Conservation (phyloP, 768 basidiomycete species). For the Mycena sanguinolenta region DNA sequence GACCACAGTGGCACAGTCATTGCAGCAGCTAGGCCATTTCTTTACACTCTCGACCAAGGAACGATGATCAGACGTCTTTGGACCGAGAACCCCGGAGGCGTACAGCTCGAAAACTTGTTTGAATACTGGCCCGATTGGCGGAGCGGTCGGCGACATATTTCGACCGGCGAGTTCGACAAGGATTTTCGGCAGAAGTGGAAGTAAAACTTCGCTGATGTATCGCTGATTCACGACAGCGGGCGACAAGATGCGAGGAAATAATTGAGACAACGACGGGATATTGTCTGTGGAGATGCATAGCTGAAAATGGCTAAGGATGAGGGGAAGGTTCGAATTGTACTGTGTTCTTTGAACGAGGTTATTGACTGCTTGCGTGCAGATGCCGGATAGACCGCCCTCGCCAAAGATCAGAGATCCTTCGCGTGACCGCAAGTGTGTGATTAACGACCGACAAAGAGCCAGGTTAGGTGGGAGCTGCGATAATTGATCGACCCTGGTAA, state of each 20-base stretch:
- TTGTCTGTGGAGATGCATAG: constrained; percentile 20
- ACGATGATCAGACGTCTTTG: neutral
- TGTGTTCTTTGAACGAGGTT: constrained; percentile 10
- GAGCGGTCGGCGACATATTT: neutral
- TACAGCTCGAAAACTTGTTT: constrained; percentile 24
- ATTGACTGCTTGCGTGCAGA: constrained; percentile 8
- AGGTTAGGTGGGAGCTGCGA: neutral
- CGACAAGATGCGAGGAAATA: constrained; percentile 13
- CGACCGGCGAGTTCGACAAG: constrained; percentile 6
- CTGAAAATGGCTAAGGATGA: constrained; percentile 5
- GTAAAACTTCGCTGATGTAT: constrained; percentile 14
- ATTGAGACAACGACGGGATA: neutral
- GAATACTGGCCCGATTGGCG: constrained; percentile 1
- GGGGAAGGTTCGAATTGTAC: neutral
- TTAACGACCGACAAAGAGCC: constrained; percentile 8
- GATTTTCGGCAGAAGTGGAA: constrained; percentile 4
- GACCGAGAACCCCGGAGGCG: constrained; percentile 10
- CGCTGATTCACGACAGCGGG: constrained; percentile 8
- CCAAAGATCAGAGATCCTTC: neutral
- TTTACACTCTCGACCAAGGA: constrained; percentile 11
- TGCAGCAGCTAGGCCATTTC: neutral
- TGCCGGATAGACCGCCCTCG: neutral
- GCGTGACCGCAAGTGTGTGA: constrained; percentile 8
- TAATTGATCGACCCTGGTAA: neutral
- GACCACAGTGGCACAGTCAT: neutral